Base-by-base conservation (phyloP, 2,329 filamentous ascomycete species). In the Epichloe hybrida region DNA sequence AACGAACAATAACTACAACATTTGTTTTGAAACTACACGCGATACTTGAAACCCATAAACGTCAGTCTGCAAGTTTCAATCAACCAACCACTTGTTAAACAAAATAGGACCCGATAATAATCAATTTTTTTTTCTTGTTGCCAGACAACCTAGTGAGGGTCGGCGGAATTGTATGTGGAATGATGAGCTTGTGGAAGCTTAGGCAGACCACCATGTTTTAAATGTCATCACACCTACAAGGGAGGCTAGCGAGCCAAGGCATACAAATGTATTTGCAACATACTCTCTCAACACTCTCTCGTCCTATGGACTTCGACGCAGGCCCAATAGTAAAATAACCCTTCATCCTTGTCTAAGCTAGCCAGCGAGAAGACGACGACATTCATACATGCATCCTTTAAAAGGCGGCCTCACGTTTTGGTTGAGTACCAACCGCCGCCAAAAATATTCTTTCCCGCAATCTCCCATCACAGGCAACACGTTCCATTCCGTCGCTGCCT, bases 361-460 rank as follows among this genome's bases (percentile, higher is more conserved):
- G 20, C 15, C 39, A 12, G 36, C n/a, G 15, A 44, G 43, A 40
- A 37, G 21, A 23, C 42, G 21, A 23, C 42, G 40, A 42, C 23
- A 17, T 40, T 37, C 41, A 37, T 50, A 13, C 41, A 35, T 17
- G 34, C 51, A 46, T 51, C 46, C 51, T 51, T 52, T 52, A 54
- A 51, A 51, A 46, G 36, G 41, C 11, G 36, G 37, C 27, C 34
- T 20, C 44, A 44, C 31, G 11, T 31, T n/a, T 9, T n/a, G 40
- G 48, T 37, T 45, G 48, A 17, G 42, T 52, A 42, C 37, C 9
- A 48, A 20, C 47, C 47, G 23, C 21, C 38, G 21, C 23, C 43
- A 17, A 17, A 20, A 43, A 35, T n/a, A 35, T 40, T 37, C 36
- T 38, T 39, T 48, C 48, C 34, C 38, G 43, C 49, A 49, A 39